phyloP scores from a whole-genome alignment of 768 basidiomycete genomes.

The Leccinellum rugosiceps region DNA sequence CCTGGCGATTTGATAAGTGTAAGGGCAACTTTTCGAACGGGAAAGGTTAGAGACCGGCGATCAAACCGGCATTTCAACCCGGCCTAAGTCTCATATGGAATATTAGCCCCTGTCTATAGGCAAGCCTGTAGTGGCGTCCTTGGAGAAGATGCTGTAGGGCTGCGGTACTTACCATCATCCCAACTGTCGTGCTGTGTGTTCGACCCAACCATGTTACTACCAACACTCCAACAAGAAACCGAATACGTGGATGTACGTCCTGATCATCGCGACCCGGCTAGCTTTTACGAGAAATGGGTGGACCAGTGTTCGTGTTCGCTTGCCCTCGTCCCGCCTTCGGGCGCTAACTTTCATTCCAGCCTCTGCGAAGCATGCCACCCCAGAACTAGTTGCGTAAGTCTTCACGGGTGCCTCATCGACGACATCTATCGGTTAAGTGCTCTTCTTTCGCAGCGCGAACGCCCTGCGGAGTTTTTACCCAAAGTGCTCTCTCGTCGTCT shows the following conservation, averaged over 20 bases:
- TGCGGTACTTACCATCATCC: background rate
- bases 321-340: background rate
- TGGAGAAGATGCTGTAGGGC: slow-evolving; percentile 9
- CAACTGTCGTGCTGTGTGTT: background rate
- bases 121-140: background rate
- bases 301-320: slow-evolving; percentile 41
- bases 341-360: slow-evolving; percentile 31
- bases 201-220: slow-evolving; percentile 13
- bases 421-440: slow-evolving; percentile 5
- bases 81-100: slow-evolving; percentile 3
- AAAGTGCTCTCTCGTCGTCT: slow-evolving; percentile 55
- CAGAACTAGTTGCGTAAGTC: slow-evolving; percentile 46
- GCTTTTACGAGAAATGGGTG: slow-evolving; percentile 51
- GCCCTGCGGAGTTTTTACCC: slow-evolving; percentile 58
- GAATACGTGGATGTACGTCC: slow-evolving; percentile 24
- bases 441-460: slow-evolving; percentile 33
- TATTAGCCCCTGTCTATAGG: slow-evolving; percentile 16
- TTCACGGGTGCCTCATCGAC: background rate
- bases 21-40: background rate
- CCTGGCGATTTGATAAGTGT: background rate
- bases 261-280: slow-evolving; percentile 21
- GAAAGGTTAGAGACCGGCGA: background rate
- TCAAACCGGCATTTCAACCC: slow-evolving; percentile 15
- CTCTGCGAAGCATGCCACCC: slow-evolving; percentile 49
- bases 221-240: slow-evolving; percentile 14